Percentiles rank a stretch among this genome's conserved stretches.
These are phyloP conservation scores for Fusarium praegraminearum DNA, from an alignment of 2,329 filamentous ascomycete species.

Conservation along the genomic window DNA sequence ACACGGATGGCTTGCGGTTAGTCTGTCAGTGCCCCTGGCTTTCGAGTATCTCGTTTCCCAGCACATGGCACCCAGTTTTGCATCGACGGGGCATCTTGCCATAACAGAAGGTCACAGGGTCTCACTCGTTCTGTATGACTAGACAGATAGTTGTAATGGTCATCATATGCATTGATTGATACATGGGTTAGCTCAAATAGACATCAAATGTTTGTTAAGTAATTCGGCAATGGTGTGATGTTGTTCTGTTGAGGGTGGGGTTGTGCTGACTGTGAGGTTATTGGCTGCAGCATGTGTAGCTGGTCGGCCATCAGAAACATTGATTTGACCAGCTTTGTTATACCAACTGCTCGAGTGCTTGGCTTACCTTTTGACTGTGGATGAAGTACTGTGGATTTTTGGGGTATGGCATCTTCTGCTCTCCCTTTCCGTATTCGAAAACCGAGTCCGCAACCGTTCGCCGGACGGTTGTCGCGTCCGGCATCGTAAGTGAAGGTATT, in stretches of 20 bases:
- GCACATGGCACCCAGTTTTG: slow-evolving; percentile 42
- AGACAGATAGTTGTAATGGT: background rate
- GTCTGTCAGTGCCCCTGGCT: slow-evolving; percentile 40
- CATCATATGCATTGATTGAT: background rate
- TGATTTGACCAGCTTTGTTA: slow-evolving; percentile 25
- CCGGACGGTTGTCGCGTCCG: background rate
- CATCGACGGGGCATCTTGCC: slow-evolving; percentile 32
- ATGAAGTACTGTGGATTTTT: background rate
- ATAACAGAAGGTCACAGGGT: slow-evolving; percentile 22
- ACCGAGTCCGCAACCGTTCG: background rate
- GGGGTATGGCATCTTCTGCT: slow-evolving; percentile 23
- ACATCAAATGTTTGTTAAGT: background rate
- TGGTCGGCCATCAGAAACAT: slow-evolving; percentile 33
- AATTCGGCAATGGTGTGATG: background rate
- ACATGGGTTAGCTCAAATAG: background rate
- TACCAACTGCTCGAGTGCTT: slow-evolving; percentile 15
- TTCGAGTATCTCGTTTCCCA: slow-evolving; percentile 32
- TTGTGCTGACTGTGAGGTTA: slow-evolving; percentile 5
- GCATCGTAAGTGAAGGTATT: slow-evolving; percentile 10
- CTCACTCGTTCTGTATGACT: background rate
- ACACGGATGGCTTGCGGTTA: slow-evolving; percentile 48
- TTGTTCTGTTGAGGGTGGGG: background rate
- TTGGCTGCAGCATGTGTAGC: slow-evolving; percentile 22
- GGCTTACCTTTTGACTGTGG: background rate
- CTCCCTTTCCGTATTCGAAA: slow-evolving; percentile 11